Evolutionary conservation across 2,329 filamentous ascomycete species (phyloP).

Genomic region (Cadophora gregata): DNA sequence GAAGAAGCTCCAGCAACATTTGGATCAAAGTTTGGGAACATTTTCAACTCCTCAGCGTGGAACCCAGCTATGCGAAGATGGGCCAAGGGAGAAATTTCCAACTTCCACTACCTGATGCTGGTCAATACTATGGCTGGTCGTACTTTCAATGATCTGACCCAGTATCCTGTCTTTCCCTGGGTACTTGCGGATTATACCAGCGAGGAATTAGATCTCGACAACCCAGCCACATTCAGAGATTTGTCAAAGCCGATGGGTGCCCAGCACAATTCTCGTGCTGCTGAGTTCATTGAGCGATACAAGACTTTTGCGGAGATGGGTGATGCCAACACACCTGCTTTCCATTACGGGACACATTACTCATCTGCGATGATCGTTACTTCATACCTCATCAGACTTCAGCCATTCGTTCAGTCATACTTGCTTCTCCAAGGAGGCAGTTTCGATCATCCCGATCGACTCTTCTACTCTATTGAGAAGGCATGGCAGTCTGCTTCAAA

Average conservation of each 20-base stretch:
- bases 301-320: constrained; percentile 89
- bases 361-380: constrained; percentile 99
- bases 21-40: constrained; percentile 87
- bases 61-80: constrained; percentile 88
- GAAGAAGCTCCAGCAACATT: constrained; percentile 68
- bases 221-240: constrained; percentile 87
- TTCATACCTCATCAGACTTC: constrained; percentile 91
- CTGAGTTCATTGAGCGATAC: constrained; percentile 84
- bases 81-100: constrained; percentile 94
- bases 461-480: constrained; percentile 92
- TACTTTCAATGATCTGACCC: constrained; percentile 97
- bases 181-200: constrained; percentile 95
- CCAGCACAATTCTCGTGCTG: constrained; percentile 76
- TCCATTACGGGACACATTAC: constrained; percentile 98
- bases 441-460: constrained; percentile 93
- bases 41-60: constrained; percentile 83
- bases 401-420: constrained; percentile 96
- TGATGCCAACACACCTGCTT: constrained; percentile 75
- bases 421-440: constrained; percentile 92
- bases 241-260: constrained; percentile 96
- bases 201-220: constrained; percentile 83
- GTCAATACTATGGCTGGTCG: constrained; percentile 96
- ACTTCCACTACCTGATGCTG: constrained; percentile 98
- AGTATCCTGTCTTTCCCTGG: constrained; percentile 99
- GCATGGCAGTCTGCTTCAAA: constrained; percentile 90